Base-by-base conservation (phyloP, 805 yeast genomes). In the Candida fluviatilis region DNA sequence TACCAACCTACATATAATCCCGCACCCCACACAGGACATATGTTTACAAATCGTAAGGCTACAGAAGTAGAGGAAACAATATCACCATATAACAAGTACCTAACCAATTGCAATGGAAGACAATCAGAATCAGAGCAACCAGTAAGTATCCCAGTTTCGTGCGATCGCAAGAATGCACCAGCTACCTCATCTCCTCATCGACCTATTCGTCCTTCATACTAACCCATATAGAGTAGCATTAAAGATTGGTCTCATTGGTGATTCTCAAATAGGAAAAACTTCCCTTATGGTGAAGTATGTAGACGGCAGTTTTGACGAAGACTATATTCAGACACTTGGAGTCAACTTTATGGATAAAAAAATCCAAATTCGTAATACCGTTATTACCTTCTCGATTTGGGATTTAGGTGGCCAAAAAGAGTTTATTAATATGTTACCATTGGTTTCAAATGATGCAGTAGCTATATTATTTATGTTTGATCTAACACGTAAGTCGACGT, bases 381-480 rank as follows among this genome's bases (percentile, higher is more conserved):
- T 86, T 48, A 86, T 91, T 39, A 83, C 93, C 26, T 91, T 91
- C 56, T 81, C 93, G 16, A 82, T 91, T 23, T 91, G 96, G 95
- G 99, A 91, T 61, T 66, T 91, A 10, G 99, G 99, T 17, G 99
- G 99, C 1, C 95, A 90, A 51, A 76, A 86, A 37, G 97, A 93
- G 60, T 91, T 88, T 62, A 86, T 89, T 38, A 91, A 91, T 58
- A 91, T 91, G 99, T 68, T 93, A 28, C 96, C 97, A 16, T 69
- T 91, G 40, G 96, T 91, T 11, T 83, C 95, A 12, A 80, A 84
- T 47, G 97, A 90, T 45, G 93, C 98, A 0, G 93, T 89, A 11
- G 95, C 96, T 1, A 78, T 91, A 18, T 69, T 91, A 31, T 89
- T 90, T 52, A 80, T 86, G 82, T 91, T 68, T 68, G 98, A 91